Evolutionary conservation across 305 asterid genomes (phyloP), one percentile per base, ranked within the genome.

Genomic region (Stenogyne calaminthoides): DNA sequence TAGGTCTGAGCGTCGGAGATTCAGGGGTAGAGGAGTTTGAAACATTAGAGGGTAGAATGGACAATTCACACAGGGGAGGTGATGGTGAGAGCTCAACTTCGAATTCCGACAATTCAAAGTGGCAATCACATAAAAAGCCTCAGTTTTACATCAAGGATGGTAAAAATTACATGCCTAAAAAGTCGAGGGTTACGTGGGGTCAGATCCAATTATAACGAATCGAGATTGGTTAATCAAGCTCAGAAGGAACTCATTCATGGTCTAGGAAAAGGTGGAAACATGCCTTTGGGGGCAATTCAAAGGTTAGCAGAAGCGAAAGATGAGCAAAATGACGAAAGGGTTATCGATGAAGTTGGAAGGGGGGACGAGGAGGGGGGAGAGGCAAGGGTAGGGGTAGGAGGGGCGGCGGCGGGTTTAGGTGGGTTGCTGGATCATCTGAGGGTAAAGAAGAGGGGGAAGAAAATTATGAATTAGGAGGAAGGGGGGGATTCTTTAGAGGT

Each of bases 221-320:
- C n/a, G n/a, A n/a, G n/a, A n/a, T n/a, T n/a, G n/a, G n/a, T n/a
- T n/a, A n/a, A n/a, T 80, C 87, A 76, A 77, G 81, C 88, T 5
- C 98, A 92, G 67, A 89, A 76, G 78, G 98, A 88, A 61, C 82
- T 70, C 0, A 80, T 95, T 42, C 89, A 92, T 58, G 99, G 99
- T 57, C 95, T 95, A 39, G 99, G 99, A 40, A 86, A 78, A 44
- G 99, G 98, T 46, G 99, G 99, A 58, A 95, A 95, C 80, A 51
- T 88, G 25, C 94, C 99, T 56, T 49, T 89, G 65, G 96, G 94
- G 56, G 92, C 92, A 12, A 87, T 80, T 72, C 74, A 67, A 73
- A 81, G 76, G 81, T 62, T 84, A 64, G 29, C 68, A 1, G 91
- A 91, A 56, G 32, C 78, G n/a, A 77, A 66, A 2, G 83, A 82